Evolutionary conservation across 78 protist species (phyloP), one percentile per base, ranked within the genome.

Genomic region (Corallochytrium limacisporum): DNA sequence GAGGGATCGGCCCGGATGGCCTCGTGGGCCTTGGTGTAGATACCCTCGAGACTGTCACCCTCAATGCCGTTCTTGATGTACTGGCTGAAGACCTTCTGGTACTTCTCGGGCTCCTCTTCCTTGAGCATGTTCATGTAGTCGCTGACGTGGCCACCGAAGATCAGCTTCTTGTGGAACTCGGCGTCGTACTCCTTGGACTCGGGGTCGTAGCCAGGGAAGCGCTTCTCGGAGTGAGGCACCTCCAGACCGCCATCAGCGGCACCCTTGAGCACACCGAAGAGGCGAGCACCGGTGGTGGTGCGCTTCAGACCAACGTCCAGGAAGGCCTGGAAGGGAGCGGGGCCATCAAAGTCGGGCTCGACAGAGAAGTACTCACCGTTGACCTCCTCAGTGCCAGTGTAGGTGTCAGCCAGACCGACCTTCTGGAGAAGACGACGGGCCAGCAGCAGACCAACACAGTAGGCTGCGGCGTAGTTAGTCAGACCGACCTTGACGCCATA

Each of bases 241-340:
- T 72, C 29, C 35, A 96, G 60, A 50, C 99, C 99, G 53, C 98
- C 99, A 69, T 96, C 99, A 35, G 73, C 75, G 39, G 98, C 98
- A 51, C 99, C 99, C 89, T 82, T 70, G 36, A 74, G 1, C 44
- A 35, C 78, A 51, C 53, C 70, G 37, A 75, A 75, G 49, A 75
- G 72, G 56, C 86, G 82, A 46, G 82, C 66, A 56, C 99, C 99
- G 33, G 97, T 91, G 53, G 97, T 70, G 84, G 98, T 90, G 70
- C 93, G 76, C 62, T 72, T 60, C 2, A 96, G 85, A 73, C 99
- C 99, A 40, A 89, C 81, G 60, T 95, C 99, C 37, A 95, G 89
- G 72, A 68, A 24, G 67, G 84, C 80, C 57, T 70, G 69, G 97
- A 95, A 95, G 61, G 99, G 99, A 62, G 85, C 76, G 65, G 81